These are phyloP conservation scores for Penstemon newberryi DNA, from an alignment of 257 asterid genomes.

Conservation along the genomic window DNA sequence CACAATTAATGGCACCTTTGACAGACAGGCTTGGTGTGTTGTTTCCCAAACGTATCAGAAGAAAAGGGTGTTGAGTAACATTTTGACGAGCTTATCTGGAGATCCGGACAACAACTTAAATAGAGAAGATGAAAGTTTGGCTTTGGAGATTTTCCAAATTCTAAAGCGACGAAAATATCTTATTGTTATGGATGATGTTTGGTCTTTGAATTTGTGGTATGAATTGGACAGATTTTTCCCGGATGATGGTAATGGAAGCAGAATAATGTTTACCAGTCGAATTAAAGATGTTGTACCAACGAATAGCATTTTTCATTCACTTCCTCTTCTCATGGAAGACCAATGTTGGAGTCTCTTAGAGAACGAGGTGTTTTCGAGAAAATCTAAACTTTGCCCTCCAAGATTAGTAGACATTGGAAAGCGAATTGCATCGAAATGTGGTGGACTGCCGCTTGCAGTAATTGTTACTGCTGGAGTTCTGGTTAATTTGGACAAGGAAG, in stretches of 20 bases:
- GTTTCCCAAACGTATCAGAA: conserved; percentile 10
- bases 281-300: background rate
- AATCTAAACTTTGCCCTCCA: background rate
- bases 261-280: no score
- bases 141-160: no score
- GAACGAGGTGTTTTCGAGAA: background rate
- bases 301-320: background rate
- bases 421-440: background rate
- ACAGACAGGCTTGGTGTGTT: conserved; percentile 15
- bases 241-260: no score
- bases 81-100: background rate
- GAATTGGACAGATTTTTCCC: no score
- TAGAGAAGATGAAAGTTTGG: background rate
- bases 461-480: no score
- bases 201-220: background rate
- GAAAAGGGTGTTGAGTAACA: conserved; percentile 13
- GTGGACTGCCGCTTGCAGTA: background rate
- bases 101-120: background rate
- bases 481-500: no score
- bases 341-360: background rate
- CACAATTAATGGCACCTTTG: background rate
- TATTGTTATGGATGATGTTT: background rate
- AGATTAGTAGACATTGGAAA: background rate
- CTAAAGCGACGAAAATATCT: background rate
- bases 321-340: background rate